Evolutionary conservation across 805 yeast genomes (phyloP).

Genomic region (Tetrapisispora pingtungensis): DNA sequence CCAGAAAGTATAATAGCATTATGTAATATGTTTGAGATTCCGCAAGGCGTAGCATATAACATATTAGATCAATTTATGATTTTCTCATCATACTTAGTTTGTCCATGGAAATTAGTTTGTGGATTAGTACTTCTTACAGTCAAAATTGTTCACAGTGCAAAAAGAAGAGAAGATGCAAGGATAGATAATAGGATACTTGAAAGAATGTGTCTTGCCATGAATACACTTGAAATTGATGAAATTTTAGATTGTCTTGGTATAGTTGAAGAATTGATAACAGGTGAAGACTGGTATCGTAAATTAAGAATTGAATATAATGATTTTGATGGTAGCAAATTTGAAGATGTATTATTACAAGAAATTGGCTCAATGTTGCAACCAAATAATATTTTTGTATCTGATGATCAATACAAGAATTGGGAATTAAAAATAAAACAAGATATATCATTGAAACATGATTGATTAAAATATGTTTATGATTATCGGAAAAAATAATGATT

Average conservation of each 20-base stretch:
- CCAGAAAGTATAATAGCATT: constrained; percentile 37
- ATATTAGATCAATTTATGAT: constrained; percentile 42
- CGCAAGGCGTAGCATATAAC: constrained; percentile 39
- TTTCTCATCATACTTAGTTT: constrained; percentile 44
- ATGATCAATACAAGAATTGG: constrained; percentile 30
- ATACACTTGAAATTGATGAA: constrained; percentile 37
- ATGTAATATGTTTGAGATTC: constrained; percentile 57
- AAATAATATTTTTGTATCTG: constrained; percentile 23
- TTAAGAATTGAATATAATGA: constrained; percentile 37
- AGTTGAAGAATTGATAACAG: constrained; percentile 43
- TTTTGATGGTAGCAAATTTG: constrained; percentile 24
- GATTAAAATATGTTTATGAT: no score
- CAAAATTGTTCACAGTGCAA: constrained; percentile 40
- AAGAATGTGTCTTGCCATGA: constrained; percentile 45
- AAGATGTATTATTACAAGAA: constrained; percentile 16
- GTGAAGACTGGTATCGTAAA: constrained; percentile 53
- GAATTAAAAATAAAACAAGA: constrained; percentile 21
- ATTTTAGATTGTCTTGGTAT: constrained; percentile 44
- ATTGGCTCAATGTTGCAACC: constrained; percentile 32
- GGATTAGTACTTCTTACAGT: constrained; percentile 56
- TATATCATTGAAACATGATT: constrained; percentile 15
- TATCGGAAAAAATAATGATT: no score
- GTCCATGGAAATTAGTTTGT: constrained; percentile 61
- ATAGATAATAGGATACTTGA: constrained; percentile 39
- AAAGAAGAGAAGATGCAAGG: constrained; percentile 39